Evolutionary conservation across 768 basidiomycete species (phyloP).

Genomic region (Holtermanniella nyarrowii): DNA sequence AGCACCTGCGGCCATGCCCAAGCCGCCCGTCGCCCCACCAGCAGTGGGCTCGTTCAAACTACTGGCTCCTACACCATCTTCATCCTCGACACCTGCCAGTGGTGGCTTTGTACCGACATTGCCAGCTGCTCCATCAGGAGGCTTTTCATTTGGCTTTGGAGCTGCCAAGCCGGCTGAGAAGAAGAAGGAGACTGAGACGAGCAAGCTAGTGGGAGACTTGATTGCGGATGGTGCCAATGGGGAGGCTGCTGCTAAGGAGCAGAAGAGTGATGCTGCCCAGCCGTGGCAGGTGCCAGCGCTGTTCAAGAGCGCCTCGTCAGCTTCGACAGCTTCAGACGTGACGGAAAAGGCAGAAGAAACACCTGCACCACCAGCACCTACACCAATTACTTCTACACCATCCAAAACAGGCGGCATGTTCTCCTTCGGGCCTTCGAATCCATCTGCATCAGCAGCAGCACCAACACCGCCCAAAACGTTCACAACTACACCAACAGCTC

Average conservation of each 20-base stretch:
- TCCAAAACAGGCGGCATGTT: slow-evolving; percentile 12
- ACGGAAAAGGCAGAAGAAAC: neutral
- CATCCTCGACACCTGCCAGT: slow-evolving; percentile 1
- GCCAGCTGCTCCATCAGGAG: neutral
- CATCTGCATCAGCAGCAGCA: neutral
- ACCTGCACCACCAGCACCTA: slow-evolving; percentile 9
- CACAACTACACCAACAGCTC: slow-evolving; percentile 6
- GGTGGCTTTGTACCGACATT: slow-evolving; percentile 16
- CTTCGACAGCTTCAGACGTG: neutral
- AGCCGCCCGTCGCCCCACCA: slow-evolving; percentile 13
- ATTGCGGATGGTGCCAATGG: slow-evolving; percentile 12
- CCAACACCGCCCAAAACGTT: slow-evolving; percentile 16
- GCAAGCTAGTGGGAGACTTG: slow-evolving; percentile 20
- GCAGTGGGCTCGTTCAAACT: slow-evolving; percentile 12
- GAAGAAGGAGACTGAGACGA: slow-evolving; percentile 22
- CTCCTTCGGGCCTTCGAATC: slow-evolving; percentile 28
- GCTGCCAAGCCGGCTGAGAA: slow-evolving; percentile 6
- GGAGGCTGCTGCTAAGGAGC: neutral
- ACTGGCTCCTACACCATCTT: slow-evolving; percentile 2
- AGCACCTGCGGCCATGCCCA: neutral
- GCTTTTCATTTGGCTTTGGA: slow-evolving; percentile 15
- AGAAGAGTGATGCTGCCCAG: neutral
- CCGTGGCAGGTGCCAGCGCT: neutral
- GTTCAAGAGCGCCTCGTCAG: neutral
- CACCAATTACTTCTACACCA: slow-evolving; percentile 4